Base-by-base conservation (phyloP, 2,329 filamentous ascomycete genomes). In the Raffaelea ambrosiae region DNA sequence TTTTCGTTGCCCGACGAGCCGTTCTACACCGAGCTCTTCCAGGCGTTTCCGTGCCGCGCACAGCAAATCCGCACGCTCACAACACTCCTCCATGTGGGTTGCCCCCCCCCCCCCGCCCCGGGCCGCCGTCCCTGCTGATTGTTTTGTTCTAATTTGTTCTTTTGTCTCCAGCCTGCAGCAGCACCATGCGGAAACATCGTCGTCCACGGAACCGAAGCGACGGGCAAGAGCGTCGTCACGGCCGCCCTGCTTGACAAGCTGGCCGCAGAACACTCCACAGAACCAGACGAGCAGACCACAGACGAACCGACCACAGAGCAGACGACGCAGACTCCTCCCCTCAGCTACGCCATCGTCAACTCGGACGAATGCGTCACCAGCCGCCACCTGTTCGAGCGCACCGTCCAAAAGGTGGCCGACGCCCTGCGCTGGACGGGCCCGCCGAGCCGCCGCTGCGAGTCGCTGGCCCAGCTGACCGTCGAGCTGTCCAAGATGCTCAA, bases 121-220 rank as follows among this genome's bases (percentile, higher is more conserved):
- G 8, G 5, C 18, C 7, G 35, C 35, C 16, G 13, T 38, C 18
- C 18, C 18, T 10, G 13, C 16, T 38, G 9, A n/a, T 19, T 38
- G 13, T n/a, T n/a, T 38, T 33, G 9, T 38, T 38, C 35, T 38
- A n/a, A n/a, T 14, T 33, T 33, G 13, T n/a, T n/a, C 5, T 9
- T 38, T 43, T 43, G 16, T 33, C 33, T 21, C 19, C 21, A 87
- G 79, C 77, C 81, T 20, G 65, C 69, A 42, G 73, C 83, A n/a
- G 83, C 86, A 26, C 83, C 79, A 48, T 86, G 85, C 48, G 72
- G 80, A 11, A 86, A 86, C 51, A 64, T 96, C 11, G 81, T 96
- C 20, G 65, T 94, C 43, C 83, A 97, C 63, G 93, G 93, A 44
- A 79, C 89, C 26, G 83, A 90, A 58, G 84, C 88, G 2, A 95